A percentile compares a stretch with the other conserved stretches of the same genome.
These are phyloP conservation scores for Rhizophora apiculata DNA, from an alignment of 345 rosid genomes.

Conservation along the genomic window DNA sequence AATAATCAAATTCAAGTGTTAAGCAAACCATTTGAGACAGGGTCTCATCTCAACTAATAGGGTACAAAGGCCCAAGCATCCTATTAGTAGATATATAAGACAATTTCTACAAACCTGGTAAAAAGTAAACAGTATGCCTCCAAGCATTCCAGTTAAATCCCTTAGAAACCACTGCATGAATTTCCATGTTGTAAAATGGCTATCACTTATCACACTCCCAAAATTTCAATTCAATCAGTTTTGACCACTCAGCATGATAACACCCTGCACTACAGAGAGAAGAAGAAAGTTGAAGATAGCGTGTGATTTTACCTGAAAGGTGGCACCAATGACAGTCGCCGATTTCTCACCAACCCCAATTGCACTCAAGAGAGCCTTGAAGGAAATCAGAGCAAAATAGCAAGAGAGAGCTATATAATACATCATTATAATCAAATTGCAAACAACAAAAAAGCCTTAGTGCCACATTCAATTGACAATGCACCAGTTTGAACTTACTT, in stretches of 20 bases:
- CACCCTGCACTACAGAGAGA: too few species aligned
- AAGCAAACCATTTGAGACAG: background rate
- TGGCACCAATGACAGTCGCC: constrained; percentile 90
- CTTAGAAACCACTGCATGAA: constrained; percentile 83
- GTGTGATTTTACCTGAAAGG: constrained; percentile 64
- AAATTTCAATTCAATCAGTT: too few species aligned
- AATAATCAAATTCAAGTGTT: background rate
- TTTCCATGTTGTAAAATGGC: too few species aligned
- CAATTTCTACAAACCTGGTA: constrained; percentile 23
- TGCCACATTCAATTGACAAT: background rate
- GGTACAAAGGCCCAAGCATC: too few species aligned
- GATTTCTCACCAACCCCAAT: constrained; percentile 98
- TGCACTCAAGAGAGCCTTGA: constrained; percentile 54
- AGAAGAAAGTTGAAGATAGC: too few species aligned
- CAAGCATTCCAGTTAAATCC: constrained; percentile 96
- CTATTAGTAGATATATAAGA: too few species aligned
- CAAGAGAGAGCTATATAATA: background rate
- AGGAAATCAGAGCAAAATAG: background rate
- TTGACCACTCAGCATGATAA: too few species aligned
- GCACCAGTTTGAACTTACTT: constrained; percentile 38
- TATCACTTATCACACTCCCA: too few species aligned
- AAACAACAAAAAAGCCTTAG: too few species aligned
- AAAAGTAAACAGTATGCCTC: constrained; percentile 88
- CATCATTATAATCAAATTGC: background rate
- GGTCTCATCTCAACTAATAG: too few species aligned